phyloP scores from a whole-genome alignment of 2,329 filamentous ascomycete species.

The Phyllosticta citribraziliensis region DNA sequence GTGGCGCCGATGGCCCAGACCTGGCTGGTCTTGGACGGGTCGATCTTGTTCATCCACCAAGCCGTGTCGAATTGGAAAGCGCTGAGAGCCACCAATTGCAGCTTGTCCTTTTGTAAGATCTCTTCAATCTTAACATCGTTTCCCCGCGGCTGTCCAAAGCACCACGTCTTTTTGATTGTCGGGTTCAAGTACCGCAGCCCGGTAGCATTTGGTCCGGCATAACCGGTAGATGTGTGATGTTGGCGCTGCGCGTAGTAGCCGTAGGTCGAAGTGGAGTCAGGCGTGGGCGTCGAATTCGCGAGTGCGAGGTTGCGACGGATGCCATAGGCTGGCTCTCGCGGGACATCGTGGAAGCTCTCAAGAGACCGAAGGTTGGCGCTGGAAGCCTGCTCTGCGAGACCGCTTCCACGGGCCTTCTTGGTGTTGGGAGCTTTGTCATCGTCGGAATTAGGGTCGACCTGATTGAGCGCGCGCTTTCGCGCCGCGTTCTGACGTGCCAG shows the following conservation, averaged over 20 bases:
- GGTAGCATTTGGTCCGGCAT: constrained; percentile 17
- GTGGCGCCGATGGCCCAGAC: constrained; percentile 52
- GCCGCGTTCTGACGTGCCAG: constrained; percentile 51
- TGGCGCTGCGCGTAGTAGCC: background rate
- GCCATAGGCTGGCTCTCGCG: background rate
- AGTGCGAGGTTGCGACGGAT: background rate
- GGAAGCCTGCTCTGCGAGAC: background rate
- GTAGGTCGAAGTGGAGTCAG: background rate
- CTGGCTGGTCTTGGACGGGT: constrained; percentile 43
- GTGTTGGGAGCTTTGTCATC: background rate
- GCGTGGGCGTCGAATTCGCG: background rate
- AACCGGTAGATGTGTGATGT: constrained; percentile 9
- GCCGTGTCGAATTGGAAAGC: constrained; percentile 79
- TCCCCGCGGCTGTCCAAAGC: constrained; percentile 49
- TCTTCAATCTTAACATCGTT: constrained; percentile 85
- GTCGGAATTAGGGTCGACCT: background rate
- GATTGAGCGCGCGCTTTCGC: constrained; percentile 46
- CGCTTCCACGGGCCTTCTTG: background rate
- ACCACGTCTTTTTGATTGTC: constrained; percentile 73
- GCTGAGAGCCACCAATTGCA: constrained; percentile 72
- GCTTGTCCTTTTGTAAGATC: constrained; percentile 60
- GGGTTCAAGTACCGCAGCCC: constrained; percentile 46
- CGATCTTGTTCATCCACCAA: constrained; percentile 68
- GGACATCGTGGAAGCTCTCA: background rate
- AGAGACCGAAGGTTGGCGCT: background rate